Evolutionary conservation across 225 moss, liverwort and hornwort genomes (phyloP).

Genomic region (Rhytidiadelphus loreus): DNA sequence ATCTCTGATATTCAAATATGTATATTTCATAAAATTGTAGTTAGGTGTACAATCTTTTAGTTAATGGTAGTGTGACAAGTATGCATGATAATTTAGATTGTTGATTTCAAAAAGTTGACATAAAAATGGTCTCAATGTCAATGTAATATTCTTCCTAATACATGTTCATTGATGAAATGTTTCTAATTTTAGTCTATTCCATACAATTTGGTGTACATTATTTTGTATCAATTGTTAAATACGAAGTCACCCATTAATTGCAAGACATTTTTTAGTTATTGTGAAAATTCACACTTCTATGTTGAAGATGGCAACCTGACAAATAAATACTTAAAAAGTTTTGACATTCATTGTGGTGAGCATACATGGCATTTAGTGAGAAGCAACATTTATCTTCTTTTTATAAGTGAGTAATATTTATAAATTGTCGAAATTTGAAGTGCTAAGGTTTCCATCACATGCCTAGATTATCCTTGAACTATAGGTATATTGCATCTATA

Average conservation of each 20-base stretch:
- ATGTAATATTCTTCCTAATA: rapidly evolving
- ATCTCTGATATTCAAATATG: neutral
- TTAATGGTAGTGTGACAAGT: neutral
- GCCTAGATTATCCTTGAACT: neutral
- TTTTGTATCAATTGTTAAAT: neutral
- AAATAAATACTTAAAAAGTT: neutral
- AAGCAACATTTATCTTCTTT: too few species aligned
- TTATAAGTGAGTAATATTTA: too few species aligned
- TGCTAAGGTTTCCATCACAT: too few species aligned
- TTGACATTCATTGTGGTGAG: neutral
- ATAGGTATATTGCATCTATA: neutral
- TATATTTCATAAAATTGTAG: too few species aligned
- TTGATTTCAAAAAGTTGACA: neutral
- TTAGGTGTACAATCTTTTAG: neutral
- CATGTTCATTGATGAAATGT: neutral
- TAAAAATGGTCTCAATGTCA: rapidly evolving
- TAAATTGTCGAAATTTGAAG: neutral
- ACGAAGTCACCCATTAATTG: neutral
- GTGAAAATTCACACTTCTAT: neutral
- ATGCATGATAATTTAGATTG: neutral
- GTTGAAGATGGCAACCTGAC: too few species aligned
- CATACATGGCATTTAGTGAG: neutral
- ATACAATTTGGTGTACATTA: neutral
- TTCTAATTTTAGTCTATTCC: neutral
- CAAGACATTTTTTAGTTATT: neutral